Conservation (phyloP, 345 rosid genomes). For the Leavenworthia alabamica region DNA sequence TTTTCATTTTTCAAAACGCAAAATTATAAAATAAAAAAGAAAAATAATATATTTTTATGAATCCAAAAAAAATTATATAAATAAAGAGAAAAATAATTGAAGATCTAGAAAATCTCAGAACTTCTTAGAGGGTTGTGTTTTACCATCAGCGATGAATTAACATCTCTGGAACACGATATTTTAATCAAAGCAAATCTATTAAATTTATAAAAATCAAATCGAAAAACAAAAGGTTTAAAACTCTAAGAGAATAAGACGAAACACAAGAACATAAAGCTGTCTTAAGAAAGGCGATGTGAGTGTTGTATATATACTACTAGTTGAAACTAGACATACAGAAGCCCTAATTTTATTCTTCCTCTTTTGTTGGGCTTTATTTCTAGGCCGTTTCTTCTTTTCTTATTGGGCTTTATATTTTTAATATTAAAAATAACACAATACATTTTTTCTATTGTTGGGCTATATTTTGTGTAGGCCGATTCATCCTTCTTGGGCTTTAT, state of each 20-base stretch:
- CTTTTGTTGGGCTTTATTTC: slow-evolving; percentile 8
- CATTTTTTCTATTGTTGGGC: no score
- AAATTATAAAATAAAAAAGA: background rate
- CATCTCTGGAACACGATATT: slow-evolving; percentile 23
- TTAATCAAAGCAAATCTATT: slow-evolving; percentile 17
- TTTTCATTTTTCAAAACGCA: background rate
- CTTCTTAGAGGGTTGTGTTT: slow-evolving; percentile 35
- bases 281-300: no score
- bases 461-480: no score
- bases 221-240: background rate
- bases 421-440: no score
- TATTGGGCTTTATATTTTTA: no score
- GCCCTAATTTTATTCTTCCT: slow-evolving; percentile 15
- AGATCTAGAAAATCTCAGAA: slow-evolving; percentile 24
- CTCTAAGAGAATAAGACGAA: background rate
- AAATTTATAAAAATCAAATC: background rate
- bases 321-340: background rate
- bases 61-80: background rate
- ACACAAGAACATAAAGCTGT: background rate
- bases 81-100: background rate
- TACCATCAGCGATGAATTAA: slow-evolving; percentile 21
- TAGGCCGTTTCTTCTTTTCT: no score
- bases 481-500: no score
- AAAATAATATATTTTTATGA: background rate
- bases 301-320: slow-evolving; percentile 3